phyloP scores from a whole-genome alignment of 2,329 filamentous ascomycete species.

The Nemania sp. region DNA sequence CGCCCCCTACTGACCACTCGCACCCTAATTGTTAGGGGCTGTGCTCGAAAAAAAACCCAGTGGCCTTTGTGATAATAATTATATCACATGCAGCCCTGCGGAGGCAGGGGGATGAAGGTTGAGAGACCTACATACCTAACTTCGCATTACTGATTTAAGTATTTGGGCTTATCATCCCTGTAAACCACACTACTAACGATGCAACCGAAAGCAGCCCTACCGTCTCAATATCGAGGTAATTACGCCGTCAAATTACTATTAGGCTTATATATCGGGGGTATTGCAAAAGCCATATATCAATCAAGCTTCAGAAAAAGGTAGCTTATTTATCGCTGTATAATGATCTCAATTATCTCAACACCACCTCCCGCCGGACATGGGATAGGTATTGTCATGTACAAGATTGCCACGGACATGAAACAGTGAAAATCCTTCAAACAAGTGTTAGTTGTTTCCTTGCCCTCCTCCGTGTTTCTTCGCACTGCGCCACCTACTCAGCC shows the following conservation, averaged over 20 bases:
- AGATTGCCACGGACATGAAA: neutral
- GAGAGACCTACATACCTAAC: too few relatives aligned
- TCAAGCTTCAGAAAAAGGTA: too few relatives aligned
- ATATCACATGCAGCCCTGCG: too few relatives aligned
- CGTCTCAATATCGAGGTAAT: too few relatives aligned
- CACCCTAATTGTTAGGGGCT: neutral
- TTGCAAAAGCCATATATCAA: too few relatives aligned
- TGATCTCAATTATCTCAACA: neutral
- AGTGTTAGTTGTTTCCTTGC: neutral
- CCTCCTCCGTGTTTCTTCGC: neutral
- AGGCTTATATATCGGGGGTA: too few relatives aligned
- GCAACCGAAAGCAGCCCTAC: too few relatives aligned
- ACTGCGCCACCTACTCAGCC: neutral
- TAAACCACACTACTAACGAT: too few relatives aligned
- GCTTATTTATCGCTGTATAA: neutral
- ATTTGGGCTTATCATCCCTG: too few relatives aligned
- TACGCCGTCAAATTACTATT: too few relatives aligned
- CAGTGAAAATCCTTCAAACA: neutral
- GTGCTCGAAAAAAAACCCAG: neutral
- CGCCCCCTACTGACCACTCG: neutral
- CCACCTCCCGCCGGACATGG: neutral
- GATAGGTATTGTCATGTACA: neutral
- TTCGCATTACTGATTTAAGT: too few relatives aligned
- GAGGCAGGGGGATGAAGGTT: too few relatives aligned
- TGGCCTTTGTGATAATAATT: neutral